A percentile compares a stretch with the other conserved stretches of the same genome.
Conservation (phyloP, 306 rosid genomes). For the Oxytropis ochrocephala region DNA sequence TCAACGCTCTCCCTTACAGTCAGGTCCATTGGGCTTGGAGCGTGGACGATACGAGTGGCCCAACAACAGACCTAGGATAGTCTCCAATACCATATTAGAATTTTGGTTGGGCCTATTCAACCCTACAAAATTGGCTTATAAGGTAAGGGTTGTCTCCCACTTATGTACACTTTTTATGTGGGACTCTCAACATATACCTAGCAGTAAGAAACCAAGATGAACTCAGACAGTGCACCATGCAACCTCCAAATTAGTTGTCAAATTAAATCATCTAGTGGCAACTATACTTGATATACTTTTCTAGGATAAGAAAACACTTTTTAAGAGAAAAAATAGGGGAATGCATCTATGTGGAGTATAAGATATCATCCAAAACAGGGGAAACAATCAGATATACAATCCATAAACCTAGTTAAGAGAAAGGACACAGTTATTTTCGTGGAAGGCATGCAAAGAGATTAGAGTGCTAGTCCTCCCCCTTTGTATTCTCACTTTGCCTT, state of each 20-base stretch:
- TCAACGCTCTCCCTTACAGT: no score
- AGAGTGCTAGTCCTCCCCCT: neutral
- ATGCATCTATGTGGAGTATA: neutral
- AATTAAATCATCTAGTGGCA: neutral
- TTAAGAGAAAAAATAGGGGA: neutral
- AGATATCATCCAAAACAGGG: conserved; percentile 1
- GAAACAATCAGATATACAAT: neutral
- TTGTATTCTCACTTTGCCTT: neutral
- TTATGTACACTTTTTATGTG: no score
- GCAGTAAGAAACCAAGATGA: neutral
- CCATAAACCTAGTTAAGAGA: neutral
- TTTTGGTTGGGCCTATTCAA: no score
- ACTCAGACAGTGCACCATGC: neutral
- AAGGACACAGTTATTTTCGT: neutral
- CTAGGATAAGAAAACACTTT: neutral
- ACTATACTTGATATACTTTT: neutral
- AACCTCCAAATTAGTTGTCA: neutral
- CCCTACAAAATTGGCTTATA: no score
- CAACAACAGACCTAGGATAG: no score
- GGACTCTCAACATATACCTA: no score
- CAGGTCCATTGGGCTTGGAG: no score
- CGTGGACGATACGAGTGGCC: no score
- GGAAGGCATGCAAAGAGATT: neutral
- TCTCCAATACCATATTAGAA: no score
- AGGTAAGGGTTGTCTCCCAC: no score